Conservation (phyloP, 192 early-diverging fungal genomes). For the Umbelopsis vinacea region DNA sequence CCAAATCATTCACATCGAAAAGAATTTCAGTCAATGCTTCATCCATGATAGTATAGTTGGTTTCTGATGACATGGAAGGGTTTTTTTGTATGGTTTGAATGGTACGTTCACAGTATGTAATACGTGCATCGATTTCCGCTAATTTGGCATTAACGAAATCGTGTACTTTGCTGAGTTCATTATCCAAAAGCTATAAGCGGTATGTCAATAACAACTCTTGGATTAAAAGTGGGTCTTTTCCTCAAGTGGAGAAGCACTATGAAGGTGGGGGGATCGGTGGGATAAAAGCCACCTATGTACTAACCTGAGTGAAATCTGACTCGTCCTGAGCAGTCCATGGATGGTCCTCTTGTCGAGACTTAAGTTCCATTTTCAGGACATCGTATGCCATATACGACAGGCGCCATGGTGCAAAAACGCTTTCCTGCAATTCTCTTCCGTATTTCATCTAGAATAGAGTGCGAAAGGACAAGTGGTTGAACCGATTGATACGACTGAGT, state of each 20-base stretch:
- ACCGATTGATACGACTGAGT: background rate
- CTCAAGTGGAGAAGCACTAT: no score
- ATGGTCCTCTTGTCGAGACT: constrained; percentile 59
- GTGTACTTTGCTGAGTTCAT: constrained; percentile 88
- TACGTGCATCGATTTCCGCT: constrained; percentile 74
- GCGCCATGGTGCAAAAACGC: constrained; percentile 77
- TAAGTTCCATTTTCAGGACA: constrained; percentile 83
- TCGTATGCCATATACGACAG: constrained; percentile 85
- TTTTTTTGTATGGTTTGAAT: constrained; percentile 53
- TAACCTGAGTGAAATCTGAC: constrained; percentile 72
- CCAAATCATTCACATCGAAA: constrained; percentile 78
- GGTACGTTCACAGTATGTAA: constrained; percentile 68
- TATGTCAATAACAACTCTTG: constrained; percentile 27
- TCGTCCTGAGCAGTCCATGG: constrained; percentile 73
- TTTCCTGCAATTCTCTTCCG: constrained; percentile 74
- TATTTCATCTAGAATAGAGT: constrained; percentile 74
- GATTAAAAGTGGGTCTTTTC: background rate
- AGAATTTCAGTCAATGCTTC: constrained; percentile 70
- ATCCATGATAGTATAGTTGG: constrained; percentile 58
- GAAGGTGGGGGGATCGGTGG: background rate
- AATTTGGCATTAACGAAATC: constrained; percentile 77
- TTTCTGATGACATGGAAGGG: constrained; percentile 55
- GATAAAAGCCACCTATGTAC: background rate
- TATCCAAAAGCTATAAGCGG: constrained; percentile 59
- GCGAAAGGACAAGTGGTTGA: background rate